phyloP scores from a whole-genome alignment of 2,329 filamentous ascomycete genomes.

The Cryoendolithus antarcticus region DNA sequence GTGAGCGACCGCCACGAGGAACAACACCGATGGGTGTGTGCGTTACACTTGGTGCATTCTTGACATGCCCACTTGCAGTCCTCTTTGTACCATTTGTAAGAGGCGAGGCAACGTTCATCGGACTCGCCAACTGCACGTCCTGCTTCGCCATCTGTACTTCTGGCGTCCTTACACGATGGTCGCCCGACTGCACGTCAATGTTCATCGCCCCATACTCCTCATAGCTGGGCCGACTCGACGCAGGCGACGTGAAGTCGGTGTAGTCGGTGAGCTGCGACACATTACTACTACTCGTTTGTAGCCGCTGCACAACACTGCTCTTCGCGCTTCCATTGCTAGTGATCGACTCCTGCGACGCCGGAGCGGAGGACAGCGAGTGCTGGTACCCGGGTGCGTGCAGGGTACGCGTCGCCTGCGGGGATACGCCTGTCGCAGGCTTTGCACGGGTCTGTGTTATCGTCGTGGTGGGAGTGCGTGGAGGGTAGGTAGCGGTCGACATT shows the following conservation, averaged over 20 bases:
- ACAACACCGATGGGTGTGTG: slow-evolving; percentile 20
- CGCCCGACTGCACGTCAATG: neutral
- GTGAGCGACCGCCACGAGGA: slow-evolving; percentile 44
- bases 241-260: slow-evolving; percentile 19
- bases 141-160: slow-evolving; percentile 10
- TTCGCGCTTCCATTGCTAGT: slow-evolving; percentile 14
- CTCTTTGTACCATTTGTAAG: slow-evolving; percentile 51
- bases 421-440: too few species aligned
- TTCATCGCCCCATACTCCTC: neutral
- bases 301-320: slow-evolving; percentile 10
- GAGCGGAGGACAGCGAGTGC: slow-evolving; percentile 14
- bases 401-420: slow-evolving; percentile 14
- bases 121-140: slow-evolving; percentile 21
- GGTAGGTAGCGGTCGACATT: too few species aligned
- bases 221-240: slow-evolving; percentile 7
- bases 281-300: slow-evolving; percentile 16
- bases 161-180: slow-evolving; percentile 7
- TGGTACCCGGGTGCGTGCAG: slow-evolving; percentile 8
- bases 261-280: slow-evolving; percentile 19
- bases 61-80: slow-evolving; percentile 64
- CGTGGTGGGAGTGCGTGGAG: too few species aligned
- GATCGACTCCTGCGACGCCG: slow-evolving; percentile 20
- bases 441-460: too few species aligned
- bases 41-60: slow-evolving; percentile 38
- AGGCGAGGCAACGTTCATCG: slow-evolving; percentile 30